phyloP scores from a whole-genome alignment of 495 filamentous ascomycete genomes.

The Penicillium paradoxum region DNA sequence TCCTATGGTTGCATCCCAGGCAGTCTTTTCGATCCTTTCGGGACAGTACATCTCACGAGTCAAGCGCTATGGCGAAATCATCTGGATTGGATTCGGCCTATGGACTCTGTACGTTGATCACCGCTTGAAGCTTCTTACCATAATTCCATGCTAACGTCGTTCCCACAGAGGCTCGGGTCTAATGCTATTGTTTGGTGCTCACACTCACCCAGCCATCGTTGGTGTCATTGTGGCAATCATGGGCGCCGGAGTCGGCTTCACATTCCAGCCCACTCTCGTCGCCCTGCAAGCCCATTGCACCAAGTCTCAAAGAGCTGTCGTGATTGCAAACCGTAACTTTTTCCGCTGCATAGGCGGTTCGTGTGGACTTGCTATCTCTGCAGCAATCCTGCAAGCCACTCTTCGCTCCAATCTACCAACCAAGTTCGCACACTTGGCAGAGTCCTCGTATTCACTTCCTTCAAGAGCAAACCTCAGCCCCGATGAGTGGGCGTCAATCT shows the following conservation, averaged over 20 bases:
- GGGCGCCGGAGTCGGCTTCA: constrained; percentile 53
- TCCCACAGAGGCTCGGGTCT: constrained; percentile 45
- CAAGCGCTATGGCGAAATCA: constrained; percentile 54
- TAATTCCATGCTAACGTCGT: neutral
- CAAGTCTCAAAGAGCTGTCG: constrained; percentile 54
- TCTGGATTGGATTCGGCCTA: constrained; percentile 50
- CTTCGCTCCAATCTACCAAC: constrained; percentile 43
- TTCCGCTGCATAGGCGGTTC: constrained; percentile 57
- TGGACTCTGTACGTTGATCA: constrained; percentile 46
- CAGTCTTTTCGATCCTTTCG: constrained; percentile 46
- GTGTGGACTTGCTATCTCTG: constrained; percentile 55
- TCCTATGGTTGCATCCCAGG: constrained; percentile 51
- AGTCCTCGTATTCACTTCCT: constrained; percentile 42
- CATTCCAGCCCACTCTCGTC: constrained; percentile 59
- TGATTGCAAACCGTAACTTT: constrained; percentile 60
- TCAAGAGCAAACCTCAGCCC: constrained; percentile 25
- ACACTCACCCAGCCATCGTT: constrained; percentile 46
- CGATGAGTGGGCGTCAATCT: constrained; percentile 37
- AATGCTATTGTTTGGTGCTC: constrained; percentile 44
- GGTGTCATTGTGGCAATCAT: constrained; percentile 48
- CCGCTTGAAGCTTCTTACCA: neutral
- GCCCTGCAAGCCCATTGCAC: constrained; percentile 58
- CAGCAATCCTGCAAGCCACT: constrained; percentile 50
- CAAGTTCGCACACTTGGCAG: constrained; percentile 35
- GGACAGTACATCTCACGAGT: constrained; percentile 54